A percentile compares a stretch with the other conserved stretches of the same genome.
phyloP scores from a whole-genome alignment of 1,139 yeast species.

The Yamadazyma mexicana region DNA sequence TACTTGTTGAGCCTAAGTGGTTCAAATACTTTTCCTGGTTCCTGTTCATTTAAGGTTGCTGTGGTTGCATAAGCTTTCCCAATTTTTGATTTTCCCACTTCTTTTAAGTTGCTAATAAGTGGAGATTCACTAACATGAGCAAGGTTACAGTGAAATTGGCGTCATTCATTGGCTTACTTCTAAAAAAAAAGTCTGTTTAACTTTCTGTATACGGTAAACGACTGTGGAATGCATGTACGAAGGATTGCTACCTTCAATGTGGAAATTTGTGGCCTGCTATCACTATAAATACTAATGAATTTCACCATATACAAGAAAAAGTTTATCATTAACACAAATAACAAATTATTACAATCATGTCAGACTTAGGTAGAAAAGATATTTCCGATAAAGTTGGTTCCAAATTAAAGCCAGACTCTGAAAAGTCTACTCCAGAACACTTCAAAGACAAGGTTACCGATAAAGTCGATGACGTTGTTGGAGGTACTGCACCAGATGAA shows the following conservation, averaged over 20 bases:
- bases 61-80: neutral
- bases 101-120: neutral
- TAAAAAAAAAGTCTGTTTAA: neutral
- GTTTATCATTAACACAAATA: too few species aligned
- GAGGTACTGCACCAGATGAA: constrained; percentile 31
- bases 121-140: neutral
- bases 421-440: constrained; percentile 40
- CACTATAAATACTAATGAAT: neutral
- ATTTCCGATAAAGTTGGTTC: constrained; percentile 40
- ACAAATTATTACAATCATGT: constrained; percentile 29
- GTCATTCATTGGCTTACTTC: neutral
- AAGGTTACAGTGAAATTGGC: neutral
- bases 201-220: neutral
- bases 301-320: neutral
- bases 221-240: neutral
- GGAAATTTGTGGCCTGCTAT: neutral
- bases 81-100: neutral
- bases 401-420: constrained; percentile 42
- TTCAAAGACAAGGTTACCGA: constrained; percentile 39
- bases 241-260: neutral
- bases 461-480: constrained; percentile 35
- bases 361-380: constrained; percentile 48
- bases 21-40: constrained; percentile 70
- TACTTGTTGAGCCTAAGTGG: constrained; percentile 80
- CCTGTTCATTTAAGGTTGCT: constrained; percentile 22